Evolutionary conservation across 2,329 filamentous ascomycete genomes (phyloP).

Genomic region (Thelonectria blattea): DNA sequence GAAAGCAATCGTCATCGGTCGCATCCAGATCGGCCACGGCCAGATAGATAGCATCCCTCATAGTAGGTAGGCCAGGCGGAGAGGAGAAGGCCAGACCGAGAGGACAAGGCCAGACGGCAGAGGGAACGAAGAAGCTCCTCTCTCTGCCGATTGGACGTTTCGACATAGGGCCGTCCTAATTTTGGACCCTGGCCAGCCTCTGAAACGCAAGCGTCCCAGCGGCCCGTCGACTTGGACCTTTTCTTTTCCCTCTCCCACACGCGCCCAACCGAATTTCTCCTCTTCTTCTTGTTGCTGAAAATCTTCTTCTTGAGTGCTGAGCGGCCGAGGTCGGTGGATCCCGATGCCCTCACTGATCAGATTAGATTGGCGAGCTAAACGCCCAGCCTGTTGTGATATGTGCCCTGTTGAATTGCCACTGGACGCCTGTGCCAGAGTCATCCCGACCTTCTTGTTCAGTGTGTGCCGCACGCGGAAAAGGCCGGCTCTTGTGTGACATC

Average conservation of each 20-base stretch:
- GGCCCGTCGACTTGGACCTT: slow-evolving; percentile 25
- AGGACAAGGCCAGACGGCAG: neutral
- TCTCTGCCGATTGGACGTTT: slow-evolving; percentile 43
- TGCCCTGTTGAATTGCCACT: slow-evolving; percentile 1
- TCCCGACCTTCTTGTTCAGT: neutral
- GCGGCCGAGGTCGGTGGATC: slow-evolving; percentile 25
- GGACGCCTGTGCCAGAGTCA: neutral
- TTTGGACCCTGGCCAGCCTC: slow-evolving; percentile 39
- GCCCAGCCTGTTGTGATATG: slow-evolving; percentile 24
- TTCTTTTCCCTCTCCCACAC: neutral
- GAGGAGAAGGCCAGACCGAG: too few relatives aligned
- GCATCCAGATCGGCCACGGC: slow-evolving; percentile 28
- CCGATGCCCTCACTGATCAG: slow-evolving; percentile 14
- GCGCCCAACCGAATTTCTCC: neutral
- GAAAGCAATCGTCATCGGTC: slow-evolving; percentile 19
- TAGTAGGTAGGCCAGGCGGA: too few relatives aligned
- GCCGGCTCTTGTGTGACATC: neutral
- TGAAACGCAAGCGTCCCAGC: slow-evolving; percentile 40
- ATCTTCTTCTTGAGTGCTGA: slow-evolving; percentile 7
- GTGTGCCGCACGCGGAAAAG: slow-evolving; percentile 1
- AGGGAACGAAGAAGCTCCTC: slow-evolving; percentile 28
- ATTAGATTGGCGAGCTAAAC: slow-evolving; percentile 39
- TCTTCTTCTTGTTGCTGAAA: neutral
- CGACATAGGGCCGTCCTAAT: slow-evolving; percentile 42
- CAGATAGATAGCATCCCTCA: too few relatives aligned